Percentiles rank a stretch among this genome's conserved stretches.
Evolutionary conservation across 2,329 filamentous ascomycete species (phyloP).

Genomic region (Catunica adiposa): DNA sequence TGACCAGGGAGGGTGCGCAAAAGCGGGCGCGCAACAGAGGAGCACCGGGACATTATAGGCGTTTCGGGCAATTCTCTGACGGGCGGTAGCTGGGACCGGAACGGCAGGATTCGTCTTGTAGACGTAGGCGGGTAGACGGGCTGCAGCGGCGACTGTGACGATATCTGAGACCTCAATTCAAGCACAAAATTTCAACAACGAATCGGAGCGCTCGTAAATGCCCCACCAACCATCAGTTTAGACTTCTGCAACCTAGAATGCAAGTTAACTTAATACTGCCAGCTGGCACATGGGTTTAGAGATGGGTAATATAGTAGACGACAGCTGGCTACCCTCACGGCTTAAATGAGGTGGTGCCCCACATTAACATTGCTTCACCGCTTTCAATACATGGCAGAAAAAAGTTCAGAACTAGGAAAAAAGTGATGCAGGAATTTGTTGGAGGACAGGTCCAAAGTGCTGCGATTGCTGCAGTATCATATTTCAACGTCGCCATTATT

Average conservation of each 20-base stretch:
- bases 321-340: not conserved
- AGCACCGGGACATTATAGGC: conserved; percentile 38
- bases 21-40: conserved; percentile 41
- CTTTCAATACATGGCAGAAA: conserved; percentile 11
- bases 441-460: too few species aligned
- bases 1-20: conserved; percentile 20
- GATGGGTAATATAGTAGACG: too few species aligned
- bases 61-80: not conserved
- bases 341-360: conserved; percentile 1
- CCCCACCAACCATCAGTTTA: not conserved
- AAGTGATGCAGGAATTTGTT: not conserved
- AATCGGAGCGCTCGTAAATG: not conserved
- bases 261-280: not conserved
- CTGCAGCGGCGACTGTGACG: not conserved
- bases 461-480: too few species aligned
- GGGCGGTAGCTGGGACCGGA: not conserved
- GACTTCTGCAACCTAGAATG: too few species aligned
- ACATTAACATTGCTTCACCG: conserved; percentile 3
- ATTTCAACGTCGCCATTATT: too few species aligned
- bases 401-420: conserved; percentile 9
- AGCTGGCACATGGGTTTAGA: too few species aligned
- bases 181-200: conserved; percentile 1
- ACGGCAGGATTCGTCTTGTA: not conserved
- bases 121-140: not conserved
- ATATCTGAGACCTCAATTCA: not conserved